Conservation (phyloP, 768 basidiomycete genomes). For the Termitomyces sp. region DNA sequence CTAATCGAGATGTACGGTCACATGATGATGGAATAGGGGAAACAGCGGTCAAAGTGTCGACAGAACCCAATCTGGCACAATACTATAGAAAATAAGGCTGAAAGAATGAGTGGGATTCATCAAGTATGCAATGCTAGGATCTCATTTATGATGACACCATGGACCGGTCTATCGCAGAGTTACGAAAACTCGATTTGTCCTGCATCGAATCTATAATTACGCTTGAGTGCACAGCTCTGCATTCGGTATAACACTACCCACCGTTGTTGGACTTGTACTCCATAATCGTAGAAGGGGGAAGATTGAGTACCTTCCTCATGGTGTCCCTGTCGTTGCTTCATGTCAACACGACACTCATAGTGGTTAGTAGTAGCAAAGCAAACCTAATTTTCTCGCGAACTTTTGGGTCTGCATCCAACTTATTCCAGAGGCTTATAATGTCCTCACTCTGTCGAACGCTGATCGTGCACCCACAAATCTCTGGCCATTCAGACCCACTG, state of each 20-base stretch:
- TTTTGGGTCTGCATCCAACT: constrained; percentile 71
- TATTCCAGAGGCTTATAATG: constrained; percentile 91
- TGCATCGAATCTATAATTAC: constrained; percentile 72
- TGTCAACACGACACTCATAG: neutral
- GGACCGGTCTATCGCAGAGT: constrained; percentile 51
- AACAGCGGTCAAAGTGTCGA: neutral
- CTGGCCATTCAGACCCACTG: constrained; percentile 54
- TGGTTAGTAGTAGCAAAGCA: constrained; percentile 19
- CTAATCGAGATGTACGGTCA: neutral
- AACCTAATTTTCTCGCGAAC: constrained; percentile 82
- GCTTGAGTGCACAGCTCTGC: neutral
- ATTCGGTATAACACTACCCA: constrained; percentile 23
- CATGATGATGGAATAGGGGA: neutral
- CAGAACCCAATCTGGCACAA: too few species aligned
- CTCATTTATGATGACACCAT: constrained; percentile 20
- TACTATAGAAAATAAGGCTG: neutral
- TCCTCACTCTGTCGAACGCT: constrained; percentile 93
- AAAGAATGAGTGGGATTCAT: neutral
- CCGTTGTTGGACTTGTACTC: constrained; percentile 96
- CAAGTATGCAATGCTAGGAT: neutral
- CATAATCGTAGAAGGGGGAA: constrained; percentile 78
- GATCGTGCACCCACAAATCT: constrained; percentile 94
- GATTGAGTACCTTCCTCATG: constrained; percentile 68
- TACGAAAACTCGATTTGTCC: constrained; percentile 83
- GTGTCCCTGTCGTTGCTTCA: constrained; percentile 55